phyloP scores from a whole-genome alignment of 495 filamentous ascomycete species.

The Usnea hakonensis region DNA sequence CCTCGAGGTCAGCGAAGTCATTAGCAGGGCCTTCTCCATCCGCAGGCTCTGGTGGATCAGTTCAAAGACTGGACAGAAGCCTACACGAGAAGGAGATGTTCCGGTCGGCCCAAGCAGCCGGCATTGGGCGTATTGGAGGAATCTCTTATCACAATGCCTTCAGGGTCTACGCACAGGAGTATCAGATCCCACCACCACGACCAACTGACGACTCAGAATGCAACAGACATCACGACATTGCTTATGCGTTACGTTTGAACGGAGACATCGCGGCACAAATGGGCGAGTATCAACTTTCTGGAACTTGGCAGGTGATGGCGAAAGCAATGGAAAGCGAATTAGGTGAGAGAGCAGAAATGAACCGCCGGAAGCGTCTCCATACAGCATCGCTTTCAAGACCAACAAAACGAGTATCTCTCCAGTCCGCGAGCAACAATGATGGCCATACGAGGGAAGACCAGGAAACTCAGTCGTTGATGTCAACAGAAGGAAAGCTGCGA shows the following conservation, averaged over 20 bases:
- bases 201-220: not conserved
- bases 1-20: constrained; percentile 30
- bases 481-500: constrained; percentile 26
- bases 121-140: constrained; percentile 14
- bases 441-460: not conserved
- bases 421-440: not conserved
- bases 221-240: constrained; percentile 5
- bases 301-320: constrained; percentile 67
- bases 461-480: not conserved
- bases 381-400: constrained; percentile 7
- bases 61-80: constrained; percentile 41
- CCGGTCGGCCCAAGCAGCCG: constrained; percentile 13
- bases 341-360: constrained; percentile 9
- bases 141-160: constrained; percentile 21
- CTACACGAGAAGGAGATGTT: constrained; percentile 28
- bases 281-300: constrained; percentile 55
- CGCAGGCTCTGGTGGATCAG: constrained; percentile 26
- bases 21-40: constrained; percentile 30
- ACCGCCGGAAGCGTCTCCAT: constrained; percentile 5
- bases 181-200: constrained; percentile 5
- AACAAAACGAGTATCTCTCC: constrained; percentile 6
- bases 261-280: constrained; percentile 52
- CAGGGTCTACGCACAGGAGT: constrained; percentile 16
- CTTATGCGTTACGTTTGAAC: constrained; percentile 48
- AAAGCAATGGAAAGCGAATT: constrained; percentile 35